Percentiles rank a stretch among this genome's conserved stretches.
These are phyloP conservation scores for Stachybotrys chlorohalonatus DNA, from an alignment of 2,329 filamentous ascomycete species.

Conservation along the genomic window DNA sequence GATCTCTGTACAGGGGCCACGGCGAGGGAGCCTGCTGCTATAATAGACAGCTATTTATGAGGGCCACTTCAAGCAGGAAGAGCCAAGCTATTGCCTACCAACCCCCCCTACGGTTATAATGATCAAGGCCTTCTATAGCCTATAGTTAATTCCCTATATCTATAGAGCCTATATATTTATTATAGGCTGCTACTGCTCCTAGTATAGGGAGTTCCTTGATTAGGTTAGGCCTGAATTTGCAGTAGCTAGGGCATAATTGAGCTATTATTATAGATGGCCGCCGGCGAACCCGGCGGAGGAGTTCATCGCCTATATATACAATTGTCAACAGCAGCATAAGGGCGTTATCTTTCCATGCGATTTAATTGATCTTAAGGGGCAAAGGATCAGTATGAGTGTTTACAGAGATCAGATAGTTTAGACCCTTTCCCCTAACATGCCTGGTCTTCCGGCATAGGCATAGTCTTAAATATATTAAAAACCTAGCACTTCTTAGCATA, in stretches of 20 bases:
- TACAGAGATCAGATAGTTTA: neutral
- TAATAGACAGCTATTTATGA: constrained; percentile 5
- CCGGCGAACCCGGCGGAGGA: neutral
- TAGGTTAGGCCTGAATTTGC: constrained; percentile 5
- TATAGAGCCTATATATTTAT: constrained; percentile 5
- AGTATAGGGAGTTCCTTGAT: too few species aligned
- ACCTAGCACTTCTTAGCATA: neutral
- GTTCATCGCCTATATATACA: constrained; percentile 1
- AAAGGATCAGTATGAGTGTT: constrained; percentile 3
- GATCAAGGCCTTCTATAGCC: neutral
- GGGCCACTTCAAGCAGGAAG: constrained; percentile 5
- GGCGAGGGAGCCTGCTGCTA: neutral
- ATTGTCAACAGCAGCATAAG: constrained; percentile 6
- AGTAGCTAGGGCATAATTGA: constrained; percentile 1
- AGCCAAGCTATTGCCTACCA: constrained; percentile 7
- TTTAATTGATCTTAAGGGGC: constrained; percentile 4
- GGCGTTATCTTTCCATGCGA: constrained; percentile 8
- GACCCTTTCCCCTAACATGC: too few species aligned
- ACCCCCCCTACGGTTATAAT: constrained; percentile 2
- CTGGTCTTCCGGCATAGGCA: neutral
- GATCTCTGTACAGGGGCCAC: neutral
- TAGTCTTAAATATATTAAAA: neutral
- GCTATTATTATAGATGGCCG: constrained; percentile 1
- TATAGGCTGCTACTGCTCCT: constrained; percentile 2
- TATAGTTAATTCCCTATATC: constrained; percentile 5